Evolutionary conservation across 2,329 filamentous ascomycete genomes (phyloP), one percentile per base, ranked within the genome.

Genomic region (Malbranchea zuffiana): DNA sequence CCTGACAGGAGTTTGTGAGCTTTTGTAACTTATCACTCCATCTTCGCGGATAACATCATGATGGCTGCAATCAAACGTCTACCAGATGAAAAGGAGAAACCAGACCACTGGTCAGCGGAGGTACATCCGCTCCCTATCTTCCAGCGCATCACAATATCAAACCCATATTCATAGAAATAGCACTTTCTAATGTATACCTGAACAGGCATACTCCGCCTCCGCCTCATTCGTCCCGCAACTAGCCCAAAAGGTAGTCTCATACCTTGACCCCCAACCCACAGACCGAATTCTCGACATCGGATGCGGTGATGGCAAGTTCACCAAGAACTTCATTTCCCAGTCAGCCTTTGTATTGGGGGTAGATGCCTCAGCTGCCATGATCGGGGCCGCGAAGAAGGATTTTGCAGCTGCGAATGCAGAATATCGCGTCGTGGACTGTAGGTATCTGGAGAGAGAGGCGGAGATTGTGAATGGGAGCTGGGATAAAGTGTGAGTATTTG

Each of bases 201-300:
- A 3, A 7, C 42, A 75, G 71, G 68, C 67, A 20, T 80, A 80
- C 50, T 69, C 75, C 42, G 61, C 69, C 40, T 69, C 74, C 2
- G 76, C 75, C 5, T 69, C 72, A 0, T 80, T 80, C 47, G 75
- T 80, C 6, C 75, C 76, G 3, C 72, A 75, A 49, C 60, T 80
- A 6, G 69, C 75, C 1, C 65, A 63, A 11, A 77, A 74, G 41
- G 63, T 80, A 4, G 48, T 77, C 7, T 53, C 63, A 30, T 78
- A 73, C 67, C 61, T 80, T 0, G 67, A 76, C 45, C 65, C 75
- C 0, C 64, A 74, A 40, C 62, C 67, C 18, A 67, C 72, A 44
- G 75, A 80, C 50, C 52, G 60, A 11, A 65, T 80, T 15, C 60
- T 80, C 2, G 76, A 80, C 44, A 57, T 80, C 36, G 76, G 76